Evolutionary conservation across 805 yeast species (phyloP).

Genomic region (Nakazawaea laoshanensis): DNA sequence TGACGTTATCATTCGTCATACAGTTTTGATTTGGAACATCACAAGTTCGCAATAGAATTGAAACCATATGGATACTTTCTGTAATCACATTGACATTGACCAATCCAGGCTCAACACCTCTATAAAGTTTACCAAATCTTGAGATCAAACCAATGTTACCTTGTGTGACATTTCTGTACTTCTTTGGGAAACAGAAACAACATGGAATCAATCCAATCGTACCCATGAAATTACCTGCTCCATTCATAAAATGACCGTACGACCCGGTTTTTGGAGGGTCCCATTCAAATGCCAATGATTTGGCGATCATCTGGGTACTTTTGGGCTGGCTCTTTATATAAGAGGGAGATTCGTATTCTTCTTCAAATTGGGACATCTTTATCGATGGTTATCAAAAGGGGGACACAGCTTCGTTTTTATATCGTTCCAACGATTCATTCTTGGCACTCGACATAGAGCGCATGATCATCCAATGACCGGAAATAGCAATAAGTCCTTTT

Average conservation of each 20-base stretch:
- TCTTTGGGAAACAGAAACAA: constrained; percentile 47
- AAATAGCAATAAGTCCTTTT: too few species aligned
- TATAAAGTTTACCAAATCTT: constrained; percentile 55
- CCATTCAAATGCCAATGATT: constrained; percentile 25
- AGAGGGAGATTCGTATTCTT: too few species aligned
- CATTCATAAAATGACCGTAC: constrained; percentile 28
- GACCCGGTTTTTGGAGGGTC: constrained; percentile 23
- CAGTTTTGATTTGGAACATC: constrained; percentile 64
- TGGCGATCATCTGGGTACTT: constrained; percentile 7
- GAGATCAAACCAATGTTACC: constrained; percentile 66
- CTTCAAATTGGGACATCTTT: too few species aligned
- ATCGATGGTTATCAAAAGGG: too few species aligned
- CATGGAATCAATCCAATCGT: constrained; percentile 45
- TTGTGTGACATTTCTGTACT: constrained; percentile 51
- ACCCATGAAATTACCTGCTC: constrained; percentile 42
- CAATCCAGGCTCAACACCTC: constrained; percentile 64
- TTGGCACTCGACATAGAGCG: too few species aligned
- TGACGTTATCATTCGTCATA: constrained; percentile 64
- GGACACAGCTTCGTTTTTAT: too few species aligned
- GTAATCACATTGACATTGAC: constrained; percentile 57
- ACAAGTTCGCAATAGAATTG: constrained; percentile 48
- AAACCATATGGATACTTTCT: constrained; percentile 42
- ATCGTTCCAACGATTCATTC: too few species aligned
- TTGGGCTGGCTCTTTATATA: not conserved
- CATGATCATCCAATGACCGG: too few species aligned